Percentiles rank a stretch among this genome's conserved stretches.
These are phyloP conservation scores for Schizochytrium sp. DNA, from an alignment of 108 stramenopile species.

Conservation along the genomic window DNA sequence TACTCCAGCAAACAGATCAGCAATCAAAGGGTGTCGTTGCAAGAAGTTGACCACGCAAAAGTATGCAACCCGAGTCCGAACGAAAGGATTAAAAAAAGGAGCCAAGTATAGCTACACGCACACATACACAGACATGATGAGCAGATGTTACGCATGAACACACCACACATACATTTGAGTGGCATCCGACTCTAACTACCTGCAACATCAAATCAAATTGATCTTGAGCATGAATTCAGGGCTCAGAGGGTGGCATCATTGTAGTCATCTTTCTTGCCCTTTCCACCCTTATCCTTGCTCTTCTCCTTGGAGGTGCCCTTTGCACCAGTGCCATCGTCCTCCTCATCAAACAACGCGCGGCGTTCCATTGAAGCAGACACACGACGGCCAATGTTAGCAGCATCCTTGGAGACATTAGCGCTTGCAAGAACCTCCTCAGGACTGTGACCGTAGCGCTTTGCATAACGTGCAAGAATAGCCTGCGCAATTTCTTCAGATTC, in stretches of 20 bases:
- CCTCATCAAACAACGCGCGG: not conserved
- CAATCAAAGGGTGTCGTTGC: no score
- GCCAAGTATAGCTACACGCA: no score
- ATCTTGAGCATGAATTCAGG: no score
- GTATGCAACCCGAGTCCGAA: no score
- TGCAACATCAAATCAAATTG: no score
- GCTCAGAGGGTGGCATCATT: not conserved
- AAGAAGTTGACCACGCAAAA: no score
- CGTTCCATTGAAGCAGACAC: constrained; percentile 28
- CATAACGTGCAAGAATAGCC: not conserved
- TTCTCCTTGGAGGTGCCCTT: not conserved
- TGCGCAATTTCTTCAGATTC: constrained; percentile 27
- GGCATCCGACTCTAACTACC: no score
- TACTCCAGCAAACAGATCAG: no score
- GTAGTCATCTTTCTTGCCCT: not conserved
- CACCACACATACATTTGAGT: no score
- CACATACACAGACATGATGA: no score
- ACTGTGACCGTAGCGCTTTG: constrained; percentile 8
- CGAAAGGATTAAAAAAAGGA: no score
- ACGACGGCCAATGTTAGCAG: constrained; percentile 4
- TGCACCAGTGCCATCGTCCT: not conserved
- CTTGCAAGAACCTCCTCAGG: constrained; percentile 32
- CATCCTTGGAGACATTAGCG: not conserved
- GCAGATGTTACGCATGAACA: no score
- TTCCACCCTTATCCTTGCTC: not conserved